A percentile compares a stretch with the other conserved stretches of the same genome.
Conservation (phyloP, 352 stramenopile genomes). For the Peronospora destructor region DNA sequence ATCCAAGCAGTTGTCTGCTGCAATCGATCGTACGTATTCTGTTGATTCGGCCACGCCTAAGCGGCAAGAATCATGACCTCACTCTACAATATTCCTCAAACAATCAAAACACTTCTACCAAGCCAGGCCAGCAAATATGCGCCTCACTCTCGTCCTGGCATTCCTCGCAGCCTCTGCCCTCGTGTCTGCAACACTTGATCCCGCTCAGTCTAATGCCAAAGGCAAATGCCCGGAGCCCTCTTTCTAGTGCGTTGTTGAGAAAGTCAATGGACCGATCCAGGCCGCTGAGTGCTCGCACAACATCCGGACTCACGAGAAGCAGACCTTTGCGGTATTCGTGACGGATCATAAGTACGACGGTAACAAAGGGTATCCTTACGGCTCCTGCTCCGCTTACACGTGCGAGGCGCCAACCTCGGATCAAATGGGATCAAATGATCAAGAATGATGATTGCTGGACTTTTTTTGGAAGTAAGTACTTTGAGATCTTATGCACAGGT, state of each 20-base stretch:
- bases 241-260: constrained; percentile 6
- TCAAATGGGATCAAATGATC: constrained; percentile 20
- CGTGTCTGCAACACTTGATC: constrained; percentile 25
- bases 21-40: no score
- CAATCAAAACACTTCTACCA: no score
- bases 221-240: constrained; percentile 15
- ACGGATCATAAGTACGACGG: constrained; percentile 27
- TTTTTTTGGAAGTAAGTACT: constrained; percentile 34
- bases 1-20: no score
- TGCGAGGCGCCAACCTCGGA: constrained; percentile 8
- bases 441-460: constrained; percentile 26
- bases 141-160: constrained; percentile 13
- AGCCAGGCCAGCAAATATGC: constrained; percentile 13
- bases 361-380: constrained; percentile 30
- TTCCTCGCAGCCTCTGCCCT: constrained; percentile 21
- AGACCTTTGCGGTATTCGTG: constrained; percentile 33
- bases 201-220: constrained; percentile 18
- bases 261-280: constrained; percentile 20
- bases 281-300: constrained; percentile 36
- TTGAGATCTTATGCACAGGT: neutral
- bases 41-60: no score
- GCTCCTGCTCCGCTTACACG: constrained; percentile 27
- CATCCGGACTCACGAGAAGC: constrained; percentile 24
- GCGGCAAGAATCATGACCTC: no score
- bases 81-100: no score